Evolutionary conservation across 2,329 filamentous ascomycete species (phyloP).

Genomic region (Arthrobotrys iridis): DNA sequence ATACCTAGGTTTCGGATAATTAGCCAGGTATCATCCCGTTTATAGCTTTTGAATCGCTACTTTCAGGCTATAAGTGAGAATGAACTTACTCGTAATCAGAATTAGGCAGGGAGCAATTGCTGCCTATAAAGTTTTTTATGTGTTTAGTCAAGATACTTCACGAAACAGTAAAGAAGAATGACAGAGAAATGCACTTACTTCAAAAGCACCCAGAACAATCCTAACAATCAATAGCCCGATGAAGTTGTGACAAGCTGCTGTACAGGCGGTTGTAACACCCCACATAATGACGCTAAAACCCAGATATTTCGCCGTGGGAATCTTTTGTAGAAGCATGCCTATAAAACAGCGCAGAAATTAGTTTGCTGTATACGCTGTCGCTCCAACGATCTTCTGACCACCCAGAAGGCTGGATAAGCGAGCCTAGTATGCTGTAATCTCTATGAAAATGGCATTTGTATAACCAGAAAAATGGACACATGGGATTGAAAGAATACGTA

Average conservation of each 20-base stretch:
- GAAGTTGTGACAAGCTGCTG: slow-evolving; percentile 68
- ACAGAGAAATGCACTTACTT: slow-evolving; percentile 56
- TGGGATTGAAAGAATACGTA: slow-evolving; percentile 59
- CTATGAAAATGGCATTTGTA: not conserved
- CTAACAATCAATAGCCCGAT: slow-evolving; percentile 67
- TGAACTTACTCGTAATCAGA: slow-evolving; percentile 70
- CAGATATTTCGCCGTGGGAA: slow-evolving; percentile 72
- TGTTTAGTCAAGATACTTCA: not conserved
- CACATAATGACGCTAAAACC: slow-evolving; percentile 70
- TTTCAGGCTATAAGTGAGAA: slow-evolving; percentile 57
- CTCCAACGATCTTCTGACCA: not conserved
- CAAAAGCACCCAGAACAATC: slow-evolving; percentile 71
- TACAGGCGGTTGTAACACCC: slow-evolving; percentile 69
- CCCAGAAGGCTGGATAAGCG: slow-evolving; percentile 35
- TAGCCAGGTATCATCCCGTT: not conserved
- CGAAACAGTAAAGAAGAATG: not conserved
- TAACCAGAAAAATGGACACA: no score
- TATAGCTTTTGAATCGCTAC: no score
- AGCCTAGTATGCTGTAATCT: not conserved
- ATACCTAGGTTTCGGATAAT: slow-evolving; percentile 43
- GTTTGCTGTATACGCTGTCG: slow-evolving; percentile 40
- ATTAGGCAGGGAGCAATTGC: slow-evolving; percentile 71
- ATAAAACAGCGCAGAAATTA: slow-evolving; percentile 56
- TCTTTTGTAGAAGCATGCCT: slow-evolving; percentile 70
- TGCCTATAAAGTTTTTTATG: slow-evolving; percentile 61